Conservation (phyloP, 2,329 filamentous ascomycete genomes). For the Chrysoporthe deuterocubensis region DNA sequence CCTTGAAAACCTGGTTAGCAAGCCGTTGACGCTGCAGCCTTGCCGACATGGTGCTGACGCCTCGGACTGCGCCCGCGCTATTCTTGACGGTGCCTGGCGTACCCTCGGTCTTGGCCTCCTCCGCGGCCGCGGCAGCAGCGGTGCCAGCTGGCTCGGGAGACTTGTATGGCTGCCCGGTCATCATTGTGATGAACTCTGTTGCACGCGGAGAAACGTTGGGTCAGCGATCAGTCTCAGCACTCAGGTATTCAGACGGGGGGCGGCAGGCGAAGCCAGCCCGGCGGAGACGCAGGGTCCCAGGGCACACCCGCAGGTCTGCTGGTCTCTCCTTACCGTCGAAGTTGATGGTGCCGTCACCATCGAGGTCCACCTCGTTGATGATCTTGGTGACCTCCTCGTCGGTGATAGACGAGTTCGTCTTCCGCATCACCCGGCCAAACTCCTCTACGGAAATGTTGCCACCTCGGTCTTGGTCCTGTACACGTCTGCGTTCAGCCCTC, state of each 20-base stretch:
- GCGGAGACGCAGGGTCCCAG: too few relatives aligned
- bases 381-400: conserved; percentile 44
- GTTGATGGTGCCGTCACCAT: conserved; percentile 45
- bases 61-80: conserved; percentile 23
- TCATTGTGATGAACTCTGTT: conserved; percentile 47
- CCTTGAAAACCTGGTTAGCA: conserved; percentile 28
- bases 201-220: too few relatives aligned
- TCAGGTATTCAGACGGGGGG: background rate
- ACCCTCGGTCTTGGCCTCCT: conserved; percentile 33
- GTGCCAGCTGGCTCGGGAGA: conserved; percentile 29
- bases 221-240: background rate
- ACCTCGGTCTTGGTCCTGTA: conserved; percentile 26
- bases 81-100: conserved; percentile 19
- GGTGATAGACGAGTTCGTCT: conserved; percentile 36
- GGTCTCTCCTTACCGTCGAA: conserved; percentile 40
- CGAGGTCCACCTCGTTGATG: conserved; percentile 44
- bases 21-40: conserved; percentile 26
- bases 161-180: conserved; percentile 43
- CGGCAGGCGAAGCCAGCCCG: too few relatives aligned
- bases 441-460: conserved; percentile 44
- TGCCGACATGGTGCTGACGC: conserved; percentile 27
- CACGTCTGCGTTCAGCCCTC: background rate
- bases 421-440: conserved; percentile 43
- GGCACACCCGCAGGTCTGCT: background rate
- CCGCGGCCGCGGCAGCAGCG: conserved; percentile 32